Percentiles rank a stretch among this genome's conserved stretches.
Evolutionary conservation across 1,139 yeast genomes (phyloP).

Genomic region (Pichia sp.): DNA sequence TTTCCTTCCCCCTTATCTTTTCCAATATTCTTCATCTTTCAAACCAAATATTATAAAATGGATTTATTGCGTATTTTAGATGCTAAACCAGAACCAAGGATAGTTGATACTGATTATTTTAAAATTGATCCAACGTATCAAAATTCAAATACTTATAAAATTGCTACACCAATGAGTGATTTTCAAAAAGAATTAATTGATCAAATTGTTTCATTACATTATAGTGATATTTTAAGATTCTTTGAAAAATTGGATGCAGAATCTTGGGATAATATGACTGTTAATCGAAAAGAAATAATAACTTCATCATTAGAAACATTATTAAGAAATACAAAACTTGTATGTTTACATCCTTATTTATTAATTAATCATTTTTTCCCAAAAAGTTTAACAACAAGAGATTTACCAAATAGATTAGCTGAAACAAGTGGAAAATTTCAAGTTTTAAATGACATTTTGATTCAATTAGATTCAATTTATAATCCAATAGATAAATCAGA

Average conservation of each 20-base stretch:
- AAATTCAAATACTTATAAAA: slow-evolving; percentile 61
- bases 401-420: slow-evolving; percentile 66
- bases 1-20: not conserved
- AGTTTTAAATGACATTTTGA: slow-evolving; percentile 55
- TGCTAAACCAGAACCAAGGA: slow-evolving; percentile 79
- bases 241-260: slow-evolving; percentile 47
- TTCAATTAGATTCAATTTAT: slow-evolving; percentile 31
- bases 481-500: slow-evolving; percentile 20
- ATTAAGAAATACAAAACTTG: slow-evolving; percentile 67
- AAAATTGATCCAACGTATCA: slow-evolving; percentile 28
- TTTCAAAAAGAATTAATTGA: slow-evolving; percentile 89
- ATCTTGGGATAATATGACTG: slow-evolving; percentile 12
- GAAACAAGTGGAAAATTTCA: slow-evolving; percentile 85
- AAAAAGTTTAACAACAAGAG: slow-evolving; percentile 68
- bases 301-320: slow-evolving; percentile 66
- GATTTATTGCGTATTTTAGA: slow-evolving; percentile 72
- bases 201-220: slow-evolving; percentile 85
- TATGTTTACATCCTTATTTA: slow-evolving; percentile 83
- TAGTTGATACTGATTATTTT: slow-evolving; percentile 43
- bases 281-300: slow-evolving; percentile 35
- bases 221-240: slow-evolving; percentile 81
- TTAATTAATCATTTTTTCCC: slow-evolving; percentile 84
- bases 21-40: not conserved
- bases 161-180: slow-evolving; percentile 84
- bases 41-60: slow-evolving; percentile 38